Percentiles rank a stretch among this genome's conserved stretches.
Conservation (phyloP, 2,329 filamentous ascomycete genomes). For the Colletotrichum sublineola region DNA sequence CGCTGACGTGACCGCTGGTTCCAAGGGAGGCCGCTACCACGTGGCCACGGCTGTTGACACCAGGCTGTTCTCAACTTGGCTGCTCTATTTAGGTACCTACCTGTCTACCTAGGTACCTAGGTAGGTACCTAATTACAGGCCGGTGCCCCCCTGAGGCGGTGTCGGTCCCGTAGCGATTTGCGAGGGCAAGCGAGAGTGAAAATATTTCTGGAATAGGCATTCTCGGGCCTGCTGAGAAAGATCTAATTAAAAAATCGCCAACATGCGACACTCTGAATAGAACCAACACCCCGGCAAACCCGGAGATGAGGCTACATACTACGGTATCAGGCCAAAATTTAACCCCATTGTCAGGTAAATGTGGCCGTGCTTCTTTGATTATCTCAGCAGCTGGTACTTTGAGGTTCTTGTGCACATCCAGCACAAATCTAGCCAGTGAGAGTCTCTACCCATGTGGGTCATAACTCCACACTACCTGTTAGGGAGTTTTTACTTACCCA, state of each 20-base stretch:
- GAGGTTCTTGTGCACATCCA: no score
- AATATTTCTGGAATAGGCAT: conserved; percentile 32
- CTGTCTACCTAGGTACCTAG: no score
- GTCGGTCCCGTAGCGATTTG: conserved; percentile 19
- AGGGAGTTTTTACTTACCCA: no score
- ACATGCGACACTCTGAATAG: conserved; percentile 14
- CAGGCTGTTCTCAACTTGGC: not conserved
- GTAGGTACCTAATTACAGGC: conserved; percentile 21
- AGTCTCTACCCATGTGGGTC: no score
- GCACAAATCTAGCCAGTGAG: no score
- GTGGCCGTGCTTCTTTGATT: no score
- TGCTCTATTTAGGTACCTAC: not conserved
- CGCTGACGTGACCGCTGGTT: not conserved
- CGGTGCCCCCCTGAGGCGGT: conserved; percentile 36
- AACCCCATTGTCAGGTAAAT: no score
- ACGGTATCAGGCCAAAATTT: no score
- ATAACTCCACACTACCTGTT: no score
- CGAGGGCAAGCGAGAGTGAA: conserved; percentile 37
- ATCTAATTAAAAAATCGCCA: conserved; percentile 32
- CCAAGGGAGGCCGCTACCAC: not conserved
- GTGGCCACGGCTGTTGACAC: not conserved
- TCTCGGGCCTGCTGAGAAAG: conserved; percentile 18
- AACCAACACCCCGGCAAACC: conserved; percentile 22
- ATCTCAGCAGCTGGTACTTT: no score
- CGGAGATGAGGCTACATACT: conserved; percentile 40